Evolutionary conservation across 2,329 filamentous ascomycete species (phyloP).

Genomic region (Xylariaceae sp.): DNA sequence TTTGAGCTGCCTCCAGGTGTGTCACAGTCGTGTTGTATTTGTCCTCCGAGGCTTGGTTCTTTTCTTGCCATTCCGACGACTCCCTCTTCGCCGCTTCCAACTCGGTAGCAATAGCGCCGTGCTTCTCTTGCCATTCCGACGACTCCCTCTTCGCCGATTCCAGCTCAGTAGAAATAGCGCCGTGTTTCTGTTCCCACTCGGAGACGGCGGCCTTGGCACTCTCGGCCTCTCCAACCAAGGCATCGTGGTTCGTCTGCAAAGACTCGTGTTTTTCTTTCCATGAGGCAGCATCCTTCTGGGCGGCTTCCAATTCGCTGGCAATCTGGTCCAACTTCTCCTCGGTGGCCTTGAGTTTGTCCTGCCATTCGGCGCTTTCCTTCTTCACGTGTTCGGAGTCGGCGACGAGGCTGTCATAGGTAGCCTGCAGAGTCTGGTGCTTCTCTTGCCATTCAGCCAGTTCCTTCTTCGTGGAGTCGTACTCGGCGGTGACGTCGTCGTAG

Average conservation of each 20-base stretch:
- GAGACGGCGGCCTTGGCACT: slow-evolving; percentile 22
- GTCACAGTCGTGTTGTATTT: slow-evolving; percentile 16
- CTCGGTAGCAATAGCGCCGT: slow-evolving; percentile 18
- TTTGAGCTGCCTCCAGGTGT: slow-evolving; percentile 25
- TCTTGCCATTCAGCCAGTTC: slow-evolving; percentile 26
- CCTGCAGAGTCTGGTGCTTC: slow-evolving; percentile 20
- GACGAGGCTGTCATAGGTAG: slow-evolving; percentile 14
- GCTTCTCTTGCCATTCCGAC: slow-evolving; percentile 22
- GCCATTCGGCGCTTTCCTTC: slow-evolving; percentile 18
- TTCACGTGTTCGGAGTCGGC: slow-evolving; percentile 19
- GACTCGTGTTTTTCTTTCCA: slow-evolving; percentile 8
- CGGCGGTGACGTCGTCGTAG: neutral
- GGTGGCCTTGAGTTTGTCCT: slow-evolving; percentile 14
- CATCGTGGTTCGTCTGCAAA: slow-evolving; percentile 4
- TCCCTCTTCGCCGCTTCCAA: slow-evolving; percentile 24
- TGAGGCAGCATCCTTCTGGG: slow-evolving; percentile 14
- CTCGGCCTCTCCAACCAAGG: slow-evolving; percentile 7
- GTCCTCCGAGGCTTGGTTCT: slow-evolving; percentile 27
- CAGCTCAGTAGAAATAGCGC: slow-evolving; percentile 18
- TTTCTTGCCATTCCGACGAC: slow-evolving; percentile 19
- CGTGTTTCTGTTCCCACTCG: slow-evolving; percentile 22
- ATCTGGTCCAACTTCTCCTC: neutral
- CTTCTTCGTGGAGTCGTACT: slow-evolving; percentile 18
- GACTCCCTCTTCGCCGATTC: slow-evolving; percentile 24
- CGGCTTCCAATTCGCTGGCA: slow-evolving; percentile 20